A percentile compares a stretch with the other conserved stretches of the same genome.
These are phyloP conservation scores for Ceratocystis cubensis DNA, from an alignment of 2,329 filamentous ascomycete species.

Conservation along the genomic window DNA sequence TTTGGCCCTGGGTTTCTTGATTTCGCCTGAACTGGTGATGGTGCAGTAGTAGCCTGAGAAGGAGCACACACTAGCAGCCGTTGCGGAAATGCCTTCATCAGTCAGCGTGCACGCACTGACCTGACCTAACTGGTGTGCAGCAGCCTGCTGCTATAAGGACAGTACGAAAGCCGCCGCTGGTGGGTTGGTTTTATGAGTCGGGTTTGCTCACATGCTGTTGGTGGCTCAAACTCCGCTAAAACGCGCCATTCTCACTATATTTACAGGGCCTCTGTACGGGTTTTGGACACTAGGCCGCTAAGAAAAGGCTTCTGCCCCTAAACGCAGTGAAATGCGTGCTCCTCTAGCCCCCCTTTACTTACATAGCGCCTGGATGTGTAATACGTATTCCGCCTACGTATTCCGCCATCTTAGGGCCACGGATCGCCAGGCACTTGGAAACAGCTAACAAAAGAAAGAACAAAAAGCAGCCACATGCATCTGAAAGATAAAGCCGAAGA, in stretches of 20 bases:
- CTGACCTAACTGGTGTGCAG: neutral
- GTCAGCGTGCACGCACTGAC: neutral
- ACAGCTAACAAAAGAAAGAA: neutral
- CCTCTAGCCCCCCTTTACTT: neutral
- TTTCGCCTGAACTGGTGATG: neutral
- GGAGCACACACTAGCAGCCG: neutral
- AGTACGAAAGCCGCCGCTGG: neutral
- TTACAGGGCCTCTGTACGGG: no score
- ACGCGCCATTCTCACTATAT: no score
- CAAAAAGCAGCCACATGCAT: neutral
- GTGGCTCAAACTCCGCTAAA: no score
- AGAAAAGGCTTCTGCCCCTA: no score
- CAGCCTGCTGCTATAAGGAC: neutral
- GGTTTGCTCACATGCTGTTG: no score
- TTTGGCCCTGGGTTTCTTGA: neutral
- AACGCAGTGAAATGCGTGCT: no score
- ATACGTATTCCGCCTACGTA: slow-evolving; percentile 3
- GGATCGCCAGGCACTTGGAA: neutral
- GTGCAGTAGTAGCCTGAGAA: neutral
- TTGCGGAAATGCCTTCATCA: neutral
- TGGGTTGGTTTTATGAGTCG: no score
- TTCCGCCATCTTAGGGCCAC: slow-evolving; percentile 7
- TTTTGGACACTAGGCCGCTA: no score
- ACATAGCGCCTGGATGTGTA: neutral
- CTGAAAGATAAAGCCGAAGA: slow-evolving; percentile 3